Base-by-base conservation (phyloP, 2,329 filamentous ascomycete species). In the Exophiala sp. region DNA sequence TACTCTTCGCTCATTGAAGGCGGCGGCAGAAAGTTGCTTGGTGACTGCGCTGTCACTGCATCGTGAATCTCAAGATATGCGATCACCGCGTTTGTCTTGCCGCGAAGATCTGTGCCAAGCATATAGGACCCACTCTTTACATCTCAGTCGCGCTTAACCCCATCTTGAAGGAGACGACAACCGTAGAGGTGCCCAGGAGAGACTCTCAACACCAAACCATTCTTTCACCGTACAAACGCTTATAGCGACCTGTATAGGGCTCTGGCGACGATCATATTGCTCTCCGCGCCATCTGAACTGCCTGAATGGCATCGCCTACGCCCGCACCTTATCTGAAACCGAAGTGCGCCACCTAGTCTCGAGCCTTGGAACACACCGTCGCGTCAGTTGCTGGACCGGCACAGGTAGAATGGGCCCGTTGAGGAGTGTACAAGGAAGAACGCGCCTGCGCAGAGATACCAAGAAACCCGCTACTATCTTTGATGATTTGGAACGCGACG, bases 401-500 rank as follows among this genome's bases (percentile, higher is more conserved):
- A 35, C 27, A 27, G 43, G 40, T 46, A 49, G 22, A 35, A 61
- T 61, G 59, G 59, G 48, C 7, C 53, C 53, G 18, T 43, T 61
- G 40, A 54, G 58, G 46, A 44, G 32, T 29, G 52, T 43, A 9
- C 59, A 58, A 51, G 56, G 52, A 44, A 50, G 58, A 39, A 52
- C 51, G 37, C 57, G 58, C 10, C 55, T 57, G 34, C 53, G 58
- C n/a, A 68, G 65, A 55, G 57, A 65, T 18, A 56, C 64, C 18
- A 50, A 65, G 35, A 69, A 66, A 54, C 54, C 60, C 13, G 59
- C 62, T 35, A 63, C 48, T 45, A 46, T 52, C 7, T 54, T 54
- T 45, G 60, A 61, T 10, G 62, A 66, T 22, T 59, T 58, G 37
- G 58, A 60, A 35, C 40, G 60, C 43, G 64, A 60, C 39, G 68